These are phyloP conservation scores for Pseudohalonectria lignicola DNA, from an alignment of 2,329 filamentous ascomycete genomes.

Conservation along the genomic window DNA sequence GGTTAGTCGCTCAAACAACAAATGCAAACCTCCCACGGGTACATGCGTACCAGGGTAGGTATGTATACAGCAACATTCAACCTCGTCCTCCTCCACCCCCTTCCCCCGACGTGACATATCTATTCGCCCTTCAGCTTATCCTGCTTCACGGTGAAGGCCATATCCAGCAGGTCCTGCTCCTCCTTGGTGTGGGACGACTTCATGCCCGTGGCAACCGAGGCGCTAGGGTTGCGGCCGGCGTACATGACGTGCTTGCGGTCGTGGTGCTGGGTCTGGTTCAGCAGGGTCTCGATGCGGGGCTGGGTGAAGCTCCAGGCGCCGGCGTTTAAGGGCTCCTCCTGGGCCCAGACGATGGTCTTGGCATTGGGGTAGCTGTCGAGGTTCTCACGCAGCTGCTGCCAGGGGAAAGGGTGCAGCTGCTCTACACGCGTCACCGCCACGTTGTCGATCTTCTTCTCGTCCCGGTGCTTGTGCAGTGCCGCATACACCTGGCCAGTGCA, in stretches of 20 bases:
- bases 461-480: slow-evolving; percentile 81
- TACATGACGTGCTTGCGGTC: slow-evolving; percentile 95
- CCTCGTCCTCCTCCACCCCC: too few species aligned
- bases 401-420: slow-evolving; percentile 98
- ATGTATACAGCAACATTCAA: too few species aligned
- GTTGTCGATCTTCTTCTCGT: slow-evolving; percentile 75
- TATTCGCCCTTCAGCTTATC: slow-evolving; percentile 61
- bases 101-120: too few species aligned
- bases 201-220: slow-evolving; percentile 84
- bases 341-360: slow-evolving; percentile 92
- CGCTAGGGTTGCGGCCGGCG: slow-evolving; percentile 85
- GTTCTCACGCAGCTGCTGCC: slow-evolving; percentile 94
- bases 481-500: slow-evolving; percentile 94
- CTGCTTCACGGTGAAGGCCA: slow-evolving; percentile 53
- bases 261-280: slow-evolving; percentile 89
- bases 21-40: too few species aligned
- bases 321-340: slow-evolving; percentile 96
- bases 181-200: slow-evolving; percentile 86
- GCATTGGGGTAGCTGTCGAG: slow-evolving; percentile 95
- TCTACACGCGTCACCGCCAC: slow-evolving; percentile 92
- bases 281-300: slow-evolving; percentile 88
- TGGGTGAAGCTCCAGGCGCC: slow-evolving; percentile 97
- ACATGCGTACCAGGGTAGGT: too few species aligned
- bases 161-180: slow-evolving; percentile 71
- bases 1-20: too few species aligned